A percentile compares a stretch with the other conserved stretches of the same genome.
Evolutionary conservation across 257 asterid species (phyloP).

Genomic region (Primulina huaijiensis): DNA sequence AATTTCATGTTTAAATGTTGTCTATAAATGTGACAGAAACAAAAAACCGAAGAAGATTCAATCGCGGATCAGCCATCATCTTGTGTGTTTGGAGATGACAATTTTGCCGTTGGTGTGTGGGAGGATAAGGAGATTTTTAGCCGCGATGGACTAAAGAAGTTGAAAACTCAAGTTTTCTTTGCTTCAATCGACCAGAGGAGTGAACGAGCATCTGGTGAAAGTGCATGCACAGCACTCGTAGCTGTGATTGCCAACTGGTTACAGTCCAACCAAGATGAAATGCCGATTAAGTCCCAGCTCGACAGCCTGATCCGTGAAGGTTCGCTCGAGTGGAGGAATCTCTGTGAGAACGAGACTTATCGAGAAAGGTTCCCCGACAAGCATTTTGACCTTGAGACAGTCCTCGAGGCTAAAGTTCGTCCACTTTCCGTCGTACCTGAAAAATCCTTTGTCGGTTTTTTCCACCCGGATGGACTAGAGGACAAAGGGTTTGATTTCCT

Average conservation of each 20-base stretch:
- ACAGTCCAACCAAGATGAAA: constrained; percentile 43
- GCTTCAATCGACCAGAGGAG: constrained; percentile 85
- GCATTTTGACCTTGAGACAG: constrained; percentile 86
- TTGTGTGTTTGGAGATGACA: constrained; percentile 70
- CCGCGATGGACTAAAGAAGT: constrained; percentile 70
- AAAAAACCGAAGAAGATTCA: constrained; percentile 35
- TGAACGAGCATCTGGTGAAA: constrained; percentile 85
- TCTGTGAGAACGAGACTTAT: constrained; percentile 57
- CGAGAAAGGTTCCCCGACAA: constrained; percentile 68
- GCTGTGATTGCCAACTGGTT: constrained; percentile 84
- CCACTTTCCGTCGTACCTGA: constrained; percentile 56
- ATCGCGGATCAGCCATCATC: constrained; percentile 24
- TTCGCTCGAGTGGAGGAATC: constrained; percentile 81
- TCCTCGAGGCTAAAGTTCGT: constrained; percentile 61
- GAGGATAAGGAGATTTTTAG: constrained; percentile 63
- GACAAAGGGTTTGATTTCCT: constrained; percentile 59
- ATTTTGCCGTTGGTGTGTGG: constrained; percentile 74
- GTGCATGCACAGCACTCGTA: constrained; percentile 85
- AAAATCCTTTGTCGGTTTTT: constrained; percentile 73
- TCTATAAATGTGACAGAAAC: constrained; percentile 27
- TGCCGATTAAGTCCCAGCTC: constrained; percentile 82
- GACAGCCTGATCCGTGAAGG: constrained; percentile 85
- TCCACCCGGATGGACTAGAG: constrained; percentile 66
- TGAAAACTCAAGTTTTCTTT: constrained; percentile 66
- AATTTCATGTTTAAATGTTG: not conserved